Conservation (phyloP, 1,139 yeast genomes). For the Debaryomyces coudertii region DNA sequence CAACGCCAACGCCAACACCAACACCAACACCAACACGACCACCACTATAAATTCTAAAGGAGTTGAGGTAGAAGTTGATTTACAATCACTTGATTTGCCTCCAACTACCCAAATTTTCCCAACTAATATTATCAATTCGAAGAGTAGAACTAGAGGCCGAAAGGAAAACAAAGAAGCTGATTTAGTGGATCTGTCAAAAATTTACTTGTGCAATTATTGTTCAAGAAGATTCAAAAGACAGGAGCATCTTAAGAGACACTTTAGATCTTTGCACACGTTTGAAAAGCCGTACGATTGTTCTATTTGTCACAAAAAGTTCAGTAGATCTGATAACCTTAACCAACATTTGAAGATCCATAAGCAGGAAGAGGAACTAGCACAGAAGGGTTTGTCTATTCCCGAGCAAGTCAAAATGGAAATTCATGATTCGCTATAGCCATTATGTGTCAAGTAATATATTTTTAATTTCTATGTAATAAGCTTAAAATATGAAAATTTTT, state of each 20-base stretch:
- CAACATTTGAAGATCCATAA: conserved; percentile 77
- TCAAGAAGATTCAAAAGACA: conserved; percentile 71
- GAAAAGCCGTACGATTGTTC: conserved; percentile 76
- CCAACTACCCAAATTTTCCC: conserved; percentile 44
- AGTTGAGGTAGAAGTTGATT: conserved; percentile 46
- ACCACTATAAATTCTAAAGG: conserved; percentile 36
- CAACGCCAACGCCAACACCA: too few relatives aligned
- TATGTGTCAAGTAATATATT: neutral
- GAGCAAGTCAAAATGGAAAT: conserved; percentile 5
- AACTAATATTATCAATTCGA: conserved; percentile 36
- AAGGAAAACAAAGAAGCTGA: conserved; percentile 53
- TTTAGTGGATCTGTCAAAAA: conserved; percentile 43
- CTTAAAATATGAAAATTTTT: neutral
- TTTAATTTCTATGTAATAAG: neutral
- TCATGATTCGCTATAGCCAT: neutral
- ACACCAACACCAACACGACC: neutral
- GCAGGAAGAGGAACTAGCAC: conserved; percentile 32
- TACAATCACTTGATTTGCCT: conserved; percentile 46
- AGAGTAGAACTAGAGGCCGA: conserved; percentile 46
- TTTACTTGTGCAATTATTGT: conserved; percentile 52
- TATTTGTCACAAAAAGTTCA: conserved; percentile 72
- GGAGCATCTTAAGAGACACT: conserved; percentile 79
- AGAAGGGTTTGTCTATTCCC: neutral
- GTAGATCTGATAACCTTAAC: conserved; percentile 73
- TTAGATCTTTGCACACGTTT: conserved; percentile 71